Percentiles rank a stretch among this genome's conserved stretches.
These are phyloP conservation scores for Hypoxylon lenormandii DNA, from an alignment of 495 filamentous ascomycete species.

Conservation along the genomic window DNA sequence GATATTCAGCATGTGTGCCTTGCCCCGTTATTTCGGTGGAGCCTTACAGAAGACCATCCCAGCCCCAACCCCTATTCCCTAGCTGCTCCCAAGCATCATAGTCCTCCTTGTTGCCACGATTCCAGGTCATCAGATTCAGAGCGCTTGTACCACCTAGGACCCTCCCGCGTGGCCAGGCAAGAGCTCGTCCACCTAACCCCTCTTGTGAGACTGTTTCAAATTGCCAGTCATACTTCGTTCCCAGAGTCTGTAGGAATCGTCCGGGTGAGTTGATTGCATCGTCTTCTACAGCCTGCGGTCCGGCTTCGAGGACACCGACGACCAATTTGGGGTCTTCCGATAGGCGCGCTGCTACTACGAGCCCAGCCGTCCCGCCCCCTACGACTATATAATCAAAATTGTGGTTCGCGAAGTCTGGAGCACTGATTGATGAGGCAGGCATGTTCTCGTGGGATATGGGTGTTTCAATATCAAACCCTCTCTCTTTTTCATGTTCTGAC, in stretches of 20 bases:
- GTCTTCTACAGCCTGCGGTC: constrained; percentile 57
- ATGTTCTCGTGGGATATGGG: not conserved
- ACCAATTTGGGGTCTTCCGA: constrained; percentile 59
- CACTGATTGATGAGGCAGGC: not conserved
- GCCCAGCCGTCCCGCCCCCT: constrained; percentile 67
- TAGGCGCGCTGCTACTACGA: constrained; percentile 67
- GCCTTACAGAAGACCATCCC: constrained; percentile 63
- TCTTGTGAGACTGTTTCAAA: constrained; percentile 62
- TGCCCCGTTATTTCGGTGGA: not conserved
- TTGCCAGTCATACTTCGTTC: constrained; percentile 65
- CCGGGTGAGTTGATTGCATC: constrained; percentile 57
- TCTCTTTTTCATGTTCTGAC: too few species aligned
- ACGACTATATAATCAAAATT: constrained; percentile 78
- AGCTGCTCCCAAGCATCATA: constrained; percentile 70
- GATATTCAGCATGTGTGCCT: not conserved
- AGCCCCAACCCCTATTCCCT: constrained; percentile 69
- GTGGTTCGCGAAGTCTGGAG: constrained; percentile 59
- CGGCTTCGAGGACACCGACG: constrained; percentile 69
- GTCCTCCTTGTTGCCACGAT: constrained; percentile 64
- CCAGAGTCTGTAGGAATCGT: constrained; percentile 57
- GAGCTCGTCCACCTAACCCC: constrained; percentile 51
- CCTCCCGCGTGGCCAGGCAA: constrained; percentile 62
- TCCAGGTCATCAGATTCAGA: constrained; percentile 67
- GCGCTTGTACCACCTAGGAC: constrained; percentile 62
- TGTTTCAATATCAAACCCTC: too few species aligned